Base-by-base conservation (phyloP, 768 basidiomycete genomes). In the Brasilioporus rufonigricans region DNA sequence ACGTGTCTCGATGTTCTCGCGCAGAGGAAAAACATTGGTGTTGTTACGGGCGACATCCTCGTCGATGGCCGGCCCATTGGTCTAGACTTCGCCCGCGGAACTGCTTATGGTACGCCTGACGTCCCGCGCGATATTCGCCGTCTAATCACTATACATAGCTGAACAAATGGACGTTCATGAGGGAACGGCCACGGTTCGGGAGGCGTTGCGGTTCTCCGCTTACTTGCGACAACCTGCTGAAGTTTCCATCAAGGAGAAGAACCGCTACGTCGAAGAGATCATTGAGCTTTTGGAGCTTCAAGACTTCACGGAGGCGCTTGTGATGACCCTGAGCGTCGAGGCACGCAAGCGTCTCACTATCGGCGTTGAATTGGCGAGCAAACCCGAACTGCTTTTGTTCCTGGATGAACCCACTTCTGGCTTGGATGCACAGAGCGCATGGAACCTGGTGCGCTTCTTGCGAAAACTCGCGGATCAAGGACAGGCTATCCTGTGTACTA, bases 131-230 rank as follows among this genome's bases (percentile, higher is more conserved):
- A 52, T 63, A 44, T 55, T 59, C 33, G 48, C 57, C 6, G 61
- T 61, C 57, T 71, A 53, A 58, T 39, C 61, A 65, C 23, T 65
- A 66, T 67, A 9, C 33, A 48, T 44, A 85, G 81, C 82, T 16
- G 89, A 94, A 62, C 93, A 96, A 72, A 86, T 86, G 82, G 91
- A 92, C 60, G 83, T 88, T 7, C 92, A 94, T 66, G 87, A 91
- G 68, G 85, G 82, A 38, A 91, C 89, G 24, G 78, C 86, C 16
- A 87, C 93, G 6, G 88, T 93, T 49, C 84, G 91, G 32, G 91
- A 93, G 62, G 90, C 91, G 1, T 77, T 94, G 73, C 82, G 87
- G 19, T 91, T 91, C 74, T 92, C 89, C 1, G 91, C 92, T 0
- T 87, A 90, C 66, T 79, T 94, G 27, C 83, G 91, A 23, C 91